phyloP scores from a whole-genome alignment of 257 asterid genomes.

The Nicotiana tomentosiformis region DNA sequence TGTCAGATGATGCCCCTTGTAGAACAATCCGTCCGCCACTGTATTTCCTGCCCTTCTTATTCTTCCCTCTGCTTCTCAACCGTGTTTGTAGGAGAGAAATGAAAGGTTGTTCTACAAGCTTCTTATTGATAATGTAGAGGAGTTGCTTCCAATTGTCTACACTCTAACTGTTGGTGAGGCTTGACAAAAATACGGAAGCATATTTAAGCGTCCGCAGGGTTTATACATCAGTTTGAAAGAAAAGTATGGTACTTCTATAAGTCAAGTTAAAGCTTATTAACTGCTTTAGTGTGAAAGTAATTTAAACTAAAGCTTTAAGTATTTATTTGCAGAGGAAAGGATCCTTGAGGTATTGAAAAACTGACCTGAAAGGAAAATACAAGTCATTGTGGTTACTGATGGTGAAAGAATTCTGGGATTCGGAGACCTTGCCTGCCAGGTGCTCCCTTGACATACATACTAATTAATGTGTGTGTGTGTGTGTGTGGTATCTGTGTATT shows the following conservation, averaged over 20 bases:
- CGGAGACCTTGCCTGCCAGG: slow-evolving; percentile 97
- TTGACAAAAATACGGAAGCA: too few relatives aligned
- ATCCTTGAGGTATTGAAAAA: slow-evolving; percentile 84
- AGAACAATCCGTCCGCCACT: too few relatives aligned
- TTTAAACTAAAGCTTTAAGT: slow-evolving; percentile 8
- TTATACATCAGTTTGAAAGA: slow-evolving; percentile 80
- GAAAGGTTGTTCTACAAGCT: too few relatives aligned
- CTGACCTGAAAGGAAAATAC: slow-evolving; percentile 88
- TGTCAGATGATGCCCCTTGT: too few relatives aligned
- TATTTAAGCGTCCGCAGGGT: slow-evolving; percentile 48
- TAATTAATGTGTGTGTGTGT: not conserved
- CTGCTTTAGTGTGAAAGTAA: not conserved
- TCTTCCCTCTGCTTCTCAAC: not conserved
- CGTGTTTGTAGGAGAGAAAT: slow-evolving; percentile 13
- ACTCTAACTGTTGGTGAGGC: too few relatives aligned
- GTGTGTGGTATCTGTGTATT: too few relatives aligned
- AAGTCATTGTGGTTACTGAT: slow-evolving; percentile 92
- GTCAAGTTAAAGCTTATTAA: not conserved
- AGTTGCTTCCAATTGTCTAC: too few relatives aligned
- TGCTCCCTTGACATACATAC: not conserved
- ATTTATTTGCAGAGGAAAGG: slow-evolving; percentile 47
- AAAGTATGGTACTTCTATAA: slow-evolving; percentile 39
- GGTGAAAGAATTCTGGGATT: slow-evolving; percentile 97
- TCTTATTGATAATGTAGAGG: too few relatives aligned
- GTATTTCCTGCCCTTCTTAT: not conserved